phyloP scores from a whole-genome alignment of 139 green algal genomes.

The Chlorella sp. region DNA sequence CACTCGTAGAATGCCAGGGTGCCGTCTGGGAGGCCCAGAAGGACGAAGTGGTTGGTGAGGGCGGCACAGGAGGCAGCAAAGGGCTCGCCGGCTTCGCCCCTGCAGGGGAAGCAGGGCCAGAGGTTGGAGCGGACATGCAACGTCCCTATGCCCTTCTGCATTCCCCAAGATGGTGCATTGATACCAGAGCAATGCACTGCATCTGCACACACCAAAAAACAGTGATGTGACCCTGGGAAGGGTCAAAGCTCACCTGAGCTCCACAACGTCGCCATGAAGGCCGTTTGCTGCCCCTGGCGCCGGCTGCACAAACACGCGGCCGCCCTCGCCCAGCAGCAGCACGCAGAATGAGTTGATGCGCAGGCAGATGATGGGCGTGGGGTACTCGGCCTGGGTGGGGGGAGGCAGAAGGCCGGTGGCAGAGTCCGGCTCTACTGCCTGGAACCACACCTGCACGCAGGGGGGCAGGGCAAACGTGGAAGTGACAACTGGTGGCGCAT shows the following conservation, averaged over 20 bases:
- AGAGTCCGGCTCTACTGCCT: not conserved
- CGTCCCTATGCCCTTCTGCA: too few relatives aligned
- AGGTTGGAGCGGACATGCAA: not conserved
- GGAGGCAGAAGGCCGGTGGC: slow-evolving; percentile 1
- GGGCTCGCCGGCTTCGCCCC: slow-evolving; percentile 35
- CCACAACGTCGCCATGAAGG: not conserved
- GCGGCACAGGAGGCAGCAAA: slow-evolving; percentile 61
- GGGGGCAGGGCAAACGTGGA: not conserved
- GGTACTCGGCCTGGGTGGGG: not conserved
- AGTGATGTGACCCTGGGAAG: not conserved
- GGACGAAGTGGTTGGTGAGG: slow-evolving; percentile 70
- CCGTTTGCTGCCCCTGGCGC: not conserved
- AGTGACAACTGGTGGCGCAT: not conserved
- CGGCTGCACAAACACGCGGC: slow-evolving; percentile 36
- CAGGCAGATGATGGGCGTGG: not conserved
- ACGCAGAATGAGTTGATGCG: not conserved
- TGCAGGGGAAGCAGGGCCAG: not conserved
- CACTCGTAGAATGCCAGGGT: slow-evolving; percentile 67
- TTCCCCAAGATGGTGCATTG: too few relatives aligned
- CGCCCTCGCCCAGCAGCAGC: slow-evolving; percentile 24
- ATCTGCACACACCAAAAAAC: not conserved
- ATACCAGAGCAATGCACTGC: not conserved
- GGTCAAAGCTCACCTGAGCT: slow-evolving; percentile 9
- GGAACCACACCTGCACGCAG: slow-evolving; percentile 5
- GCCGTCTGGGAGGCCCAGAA: slow-evolving; percentile 61